Percentiles rank a stretch among this genome's conserved stretches.
Conservation (phyloP, 768 basidiomycete genomes). For the Kwoniella newhampshirensis region DNA sequence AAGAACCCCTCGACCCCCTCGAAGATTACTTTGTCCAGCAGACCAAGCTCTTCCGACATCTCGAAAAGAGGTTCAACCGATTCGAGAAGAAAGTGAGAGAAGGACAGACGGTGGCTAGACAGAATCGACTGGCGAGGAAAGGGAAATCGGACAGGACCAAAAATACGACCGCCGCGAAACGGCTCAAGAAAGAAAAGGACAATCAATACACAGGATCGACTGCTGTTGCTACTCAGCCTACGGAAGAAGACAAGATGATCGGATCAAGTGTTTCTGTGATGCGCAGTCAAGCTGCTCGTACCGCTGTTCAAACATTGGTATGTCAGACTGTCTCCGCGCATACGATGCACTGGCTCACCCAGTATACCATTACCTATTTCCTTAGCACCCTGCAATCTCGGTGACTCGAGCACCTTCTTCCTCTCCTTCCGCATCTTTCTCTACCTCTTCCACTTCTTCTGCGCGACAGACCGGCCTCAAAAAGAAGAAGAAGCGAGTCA, state of each 20-base stretch:
- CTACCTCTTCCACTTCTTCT: slow-evolving; percentile 3
- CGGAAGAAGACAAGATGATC: slow-evolving; percentile 14
- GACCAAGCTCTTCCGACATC: slow-evolving; percentile 28
- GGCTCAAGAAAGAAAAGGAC: not conserved
- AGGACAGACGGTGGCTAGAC: slow-evolving; percentile 25
- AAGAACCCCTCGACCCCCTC: slow-evolving; percentile 8
- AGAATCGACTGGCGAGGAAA: slow-evolving; percentile 10
- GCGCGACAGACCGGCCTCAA: slow-evolving; percentile 13
- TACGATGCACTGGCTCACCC: too few relatives aligned
- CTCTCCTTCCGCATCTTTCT: slow-evolving; percentile 12
- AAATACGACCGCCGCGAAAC: slow-evolving; percentile 5
- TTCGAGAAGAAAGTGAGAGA: slow-evolving; percentile 26
- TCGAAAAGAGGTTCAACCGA: slow-evolving; percentile 35
- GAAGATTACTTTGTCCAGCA: slow-evolving; percentile 41
- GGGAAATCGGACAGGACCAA: slow-evolving; percentile 8
- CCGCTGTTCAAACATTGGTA: too few relatives aligned
- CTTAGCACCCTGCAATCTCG: slow-evolving; percentile 12
- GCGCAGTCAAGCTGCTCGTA: too few relatives aligned
- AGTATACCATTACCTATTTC: too few relatives aligned
- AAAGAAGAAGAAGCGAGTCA: slow-evolving; percentile 29
- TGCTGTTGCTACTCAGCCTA: not conserved
- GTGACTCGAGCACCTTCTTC: slow-evolving; percentile 4
- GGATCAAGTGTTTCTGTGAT: slow-evolving; percentile 8
- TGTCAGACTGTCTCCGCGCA: too few relatives aligned
- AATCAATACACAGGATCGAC: not conserved